A percentile compares a stretch with the other conserved stretches of the same genome.
Evolutionary conservation across 1,284 basidiomycete genomes (phyloP).

Genomic region (Naganishia sp.): DNA sequence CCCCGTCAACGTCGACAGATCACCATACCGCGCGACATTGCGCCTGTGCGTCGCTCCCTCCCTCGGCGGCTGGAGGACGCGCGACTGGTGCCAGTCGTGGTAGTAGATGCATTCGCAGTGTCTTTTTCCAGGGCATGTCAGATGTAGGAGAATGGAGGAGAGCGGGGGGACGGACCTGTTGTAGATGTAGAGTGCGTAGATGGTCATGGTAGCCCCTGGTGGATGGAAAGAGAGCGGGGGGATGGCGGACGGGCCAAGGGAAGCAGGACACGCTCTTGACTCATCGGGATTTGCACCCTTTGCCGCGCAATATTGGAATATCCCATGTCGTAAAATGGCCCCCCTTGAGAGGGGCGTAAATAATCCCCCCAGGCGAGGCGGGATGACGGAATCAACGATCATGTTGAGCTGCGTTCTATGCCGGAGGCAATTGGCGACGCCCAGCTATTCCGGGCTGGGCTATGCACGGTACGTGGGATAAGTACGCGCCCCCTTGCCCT

Average conservation of each 20-base stretch:
- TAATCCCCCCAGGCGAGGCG: neutral
- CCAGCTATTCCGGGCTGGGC: neutral
- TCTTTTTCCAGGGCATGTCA: conserved; percentile 60
- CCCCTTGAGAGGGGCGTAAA: neutral
- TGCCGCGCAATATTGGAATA: neutral
- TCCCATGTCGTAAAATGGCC: neutral
- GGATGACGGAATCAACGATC: neutral
- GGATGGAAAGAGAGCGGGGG: neutral
- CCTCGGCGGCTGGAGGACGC: conserved; percentile 67
- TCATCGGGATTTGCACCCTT: neutral
- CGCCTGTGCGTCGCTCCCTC: conserved; percentile 67
- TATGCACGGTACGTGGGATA: neutral
- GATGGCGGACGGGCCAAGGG: too few species aligned
- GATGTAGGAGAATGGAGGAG: neutral
- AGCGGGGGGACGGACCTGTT: conserved; percentile 63
- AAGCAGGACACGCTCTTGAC: too few species aligned
- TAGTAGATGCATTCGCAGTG: conserved; percentile 90
- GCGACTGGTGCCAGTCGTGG: conserved; percentile 86
- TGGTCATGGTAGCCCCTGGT: conserved; percentile 62
- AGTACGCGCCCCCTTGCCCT: too few species aligned
- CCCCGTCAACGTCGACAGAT: neutral
- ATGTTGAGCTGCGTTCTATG: neutral
- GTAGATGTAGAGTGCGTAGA: conserved; percentile 85
- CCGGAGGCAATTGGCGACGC: neutral
- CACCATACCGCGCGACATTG: conserved; percentile 60